Conservation (phyloP, 2,329 filamentous ascomycete species). For the Colletotrichum sp. region DNA sequence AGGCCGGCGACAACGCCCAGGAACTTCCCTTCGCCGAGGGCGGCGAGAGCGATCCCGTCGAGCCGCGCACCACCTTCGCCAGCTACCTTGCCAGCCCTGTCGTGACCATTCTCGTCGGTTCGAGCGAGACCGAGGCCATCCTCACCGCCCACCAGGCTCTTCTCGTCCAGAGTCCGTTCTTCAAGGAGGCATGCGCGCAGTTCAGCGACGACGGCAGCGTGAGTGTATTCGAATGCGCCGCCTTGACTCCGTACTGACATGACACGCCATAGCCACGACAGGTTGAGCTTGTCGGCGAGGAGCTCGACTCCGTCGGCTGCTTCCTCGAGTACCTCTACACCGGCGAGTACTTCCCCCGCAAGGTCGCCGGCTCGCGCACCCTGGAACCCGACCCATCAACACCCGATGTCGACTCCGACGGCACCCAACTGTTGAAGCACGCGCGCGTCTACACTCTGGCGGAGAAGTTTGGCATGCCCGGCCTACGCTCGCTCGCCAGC, state of each 20-base stretch:
- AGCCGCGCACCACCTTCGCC: slow-evolving; percentile 51
- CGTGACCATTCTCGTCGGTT: slow-evolving; percentile 70
- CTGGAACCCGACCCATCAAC: slow-evolving; percentile 73
- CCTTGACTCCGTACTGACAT: not conserved
- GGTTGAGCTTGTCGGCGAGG: slow-evolving; percentile 71
- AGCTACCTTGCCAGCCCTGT: slow-evolving; percentile 73
- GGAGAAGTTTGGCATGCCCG: slow-evolving; percentile 73
- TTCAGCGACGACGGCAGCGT: slow-evolving; percentile 69
- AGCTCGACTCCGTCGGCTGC: slow-evolving; percentile 76
- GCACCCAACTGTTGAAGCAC: slow-evolving; percentile 84
- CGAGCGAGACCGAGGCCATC: slow-evolving; percentile 62
- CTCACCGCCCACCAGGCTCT: slow-evolving; percentile 83
- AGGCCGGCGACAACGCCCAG: slow-evolving; percentile 31
- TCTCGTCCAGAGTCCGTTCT: slow-evolving; percentile 76
- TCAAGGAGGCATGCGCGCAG: slow-evolving; percentile 65
- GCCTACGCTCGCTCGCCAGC: slow-evolving; percentile 78
- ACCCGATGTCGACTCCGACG: slow-evolving; percentile 75
- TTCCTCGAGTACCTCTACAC: slow-evolving; percentile 88
- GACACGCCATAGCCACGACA: slow-evolving; percentile 55
- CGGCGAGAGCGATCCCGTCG: slow-evolving; percentile 34
- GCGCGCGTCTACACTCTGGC: slow-evolving; percentile 90
- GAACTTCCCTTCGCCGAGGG: slow-evolving; percentile 45
- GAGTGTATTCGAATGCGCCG: slow-evolving; percentile 32
- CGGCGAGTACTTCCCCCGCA: slow-evolving; percentile 82
- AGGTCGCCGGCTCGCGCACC: slow-evolving; percentile 64